A percentile compares a stretch with the other conserved stretches of the same genome.
Conservation (phyloP, 306 rosid genomes). For the Crataegus laevigata region DNA sequence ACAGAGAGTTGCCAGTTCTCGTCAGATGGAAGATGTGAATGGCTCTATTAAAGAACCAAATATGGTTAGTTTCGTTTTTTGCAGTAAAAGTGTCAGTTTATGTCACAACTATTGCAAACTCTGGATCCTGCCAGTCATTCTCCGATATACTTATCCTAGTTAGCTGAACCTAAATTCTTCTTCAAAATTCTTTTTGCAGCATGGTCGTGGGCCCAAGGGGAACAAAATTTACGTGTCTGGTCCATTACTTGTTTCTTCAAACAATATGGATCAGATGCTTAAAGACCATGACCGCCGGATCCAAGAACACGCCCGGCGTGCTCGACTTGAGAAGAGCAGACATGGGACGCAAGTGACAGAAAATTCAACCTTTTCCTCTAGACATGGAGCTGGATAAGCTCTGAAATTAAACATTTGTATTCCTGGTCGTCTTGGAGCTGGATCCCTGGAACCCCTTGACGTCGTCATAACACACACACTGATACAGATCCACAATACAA, state of each 20-base stretch:
- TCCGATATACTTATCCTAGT: neutral
- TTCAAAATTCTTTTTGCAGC: constrained; percentile 34
- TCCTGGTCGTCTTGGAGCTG: neutral
- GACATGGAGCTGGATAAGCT: neutral
- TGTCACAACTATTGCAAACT: neutral
- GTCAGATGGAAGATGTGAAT: constrained; percentile 37
- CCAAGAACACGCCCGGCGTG: constrained; percentile 67
- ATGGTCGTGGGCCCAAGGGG: constrained; percentile 32
- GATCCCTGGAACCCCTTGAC: neutral
- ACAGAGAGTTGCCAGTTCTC: constrained; percentile 30
- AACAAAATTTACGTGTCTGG: constrained; percentile 73
- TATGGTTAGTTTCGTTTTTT: constrained; percentile 39
- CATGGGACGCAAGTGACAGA: constrained; percentile 1
- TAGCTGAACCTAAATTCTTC: neutral
- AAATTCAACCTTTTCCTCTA: neutral
- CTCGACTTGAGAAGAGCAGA: constrained; percentile 28
- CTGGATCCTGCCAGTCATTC: neutral
- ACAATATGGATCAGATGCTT: constrained; percentile 66
- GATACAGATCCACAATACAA: neutral
- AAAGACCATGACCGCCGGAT: constrained; percentile 67
- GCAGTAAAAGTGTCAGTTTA: neutral
- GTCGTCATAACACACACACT: neutral
- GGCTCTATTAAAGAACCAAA: constrained; percentile 27
- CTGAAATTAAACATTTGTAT: neutral
- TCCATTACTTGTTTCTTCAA: constrained; percentile 61